Conservation (phyloP, 495 filamentous ascomycete genomes). For the Chaetomidium leptoderma region DNA sequence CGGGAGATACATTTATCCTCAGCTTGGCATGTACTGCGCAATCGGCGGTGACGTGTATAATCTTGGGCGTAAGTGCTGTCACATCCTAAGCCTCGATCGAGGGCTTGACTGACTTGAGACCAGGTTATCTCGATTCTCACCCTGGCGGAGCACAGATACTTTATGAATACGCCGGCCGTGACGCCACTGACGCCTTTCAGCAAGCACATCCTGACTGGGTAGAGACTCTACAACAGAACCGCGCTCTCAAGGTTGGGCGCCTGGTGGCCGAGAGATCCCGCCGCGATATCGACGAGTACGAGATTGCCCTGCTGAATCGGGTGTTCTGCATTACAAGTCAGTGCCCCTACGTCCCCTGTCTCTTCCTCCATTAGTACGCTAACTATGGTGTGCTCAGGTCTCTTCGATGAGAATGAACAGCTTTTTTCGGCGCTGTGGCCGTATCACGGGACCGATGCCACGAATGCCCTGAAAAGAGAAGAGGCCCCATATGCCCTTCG, state of each 20-base stretch:
- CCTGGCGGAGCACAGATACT: slow-evolving; percentile 8
- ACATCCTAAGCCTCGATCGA: no score
- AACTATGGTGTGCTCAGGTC: not conserved
- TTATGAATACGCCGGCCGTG: not conserved
- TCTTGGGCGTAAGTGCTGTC: slow-evolving; percentile 1
- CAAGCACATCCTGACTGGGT: not conserved
- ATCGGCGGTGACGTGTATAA: not conserved
- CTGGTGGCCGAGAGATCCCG: not conserved
- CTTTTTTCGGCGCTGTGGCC: not conserved
- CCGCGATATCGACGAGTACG: slow-evolving; percentile 1
- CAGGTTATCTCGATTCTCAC: slow-evolving; percentile 8
- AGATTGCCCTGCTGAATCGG: not conserved
- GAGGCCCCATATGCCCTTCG: not conserved
- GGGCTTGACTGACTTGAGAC: not conserved
- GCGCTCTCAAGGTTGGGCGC: not conserved
- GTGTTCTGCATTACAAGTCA: not conserved
- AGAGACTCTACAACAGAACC: not conserved
- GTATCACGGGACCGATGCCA: not conserved
- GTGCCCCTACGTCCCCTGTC: not conserved
- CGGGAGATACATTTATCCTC: not conserved
- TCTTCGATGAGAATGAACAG: not conserved
- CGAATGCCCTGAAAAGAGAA: not conserved
- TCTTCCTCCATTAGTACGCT: not conserved
- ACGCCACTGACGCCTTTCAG: not conserved
- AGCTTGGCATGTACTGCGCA: slow-evolving; percentile 15